These are phyloP conservation scores for Wallacemonas rigidus DNA, from an alignment of 208 protist genomes.

Conservation along the genomic window DNA sequence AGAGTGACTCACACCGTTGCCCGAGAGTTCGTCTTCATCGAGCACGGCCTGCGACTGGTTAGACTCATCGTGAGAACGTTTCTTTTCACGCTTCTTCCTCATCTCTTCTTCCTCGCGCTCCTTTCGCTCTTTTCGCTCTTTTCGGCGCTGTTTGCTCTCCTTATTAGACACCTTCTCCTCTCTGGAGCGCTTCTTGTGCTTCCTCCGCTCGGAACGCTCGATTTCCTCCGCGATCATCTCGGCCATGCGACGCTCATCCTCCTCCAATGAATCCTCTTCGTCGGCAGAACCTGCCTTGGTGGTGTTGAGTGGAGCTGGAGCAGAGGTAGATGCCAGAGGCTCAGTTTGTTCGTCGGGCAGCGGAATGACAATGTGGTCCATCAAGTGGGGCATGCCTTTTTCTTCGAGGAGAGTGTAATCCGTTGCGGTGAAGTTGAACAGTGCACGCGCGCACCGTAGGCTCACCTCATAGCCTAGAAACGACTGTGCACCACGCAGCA, in stretches of 20 bases:
- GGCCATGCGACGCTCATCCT: constrained; percentile 11
- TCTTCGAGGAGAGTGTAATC: constrained; percentile 86
- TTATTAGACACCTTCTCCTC: constrained; percentile 24
- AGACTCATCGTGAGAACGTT: not conserved
- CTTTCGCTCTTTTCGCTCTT: constrained; percentile 22
- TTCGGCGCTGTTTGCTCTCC: constrained; percentile 17
- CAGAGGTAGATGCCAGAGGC: not conserved
- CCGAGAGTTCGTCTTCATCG: too few relatives aligned
- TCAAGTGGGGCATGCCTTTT: constrained; percentile 64
- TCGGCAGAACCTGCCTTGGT: not conserved
- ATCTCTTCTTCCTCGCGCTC: too few relatives aligned
- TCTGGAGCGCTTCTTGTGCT: constrained; percentile 19
- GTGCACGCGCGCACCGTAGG: constrained; percentile 77
- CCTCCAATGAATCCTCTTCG: not conserved
- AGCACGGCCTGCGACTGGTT: not conserved
- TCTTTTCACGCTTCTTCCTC: constrained; percentile 16
- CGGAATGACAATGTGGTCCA: constrained; percentile 52
- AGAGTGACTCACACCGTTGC: too few relatives aligned
- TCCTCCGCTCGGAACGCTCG: not conserved
- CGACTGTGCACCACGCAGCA: constrained; percentile 73
- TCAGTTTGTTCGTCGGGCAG: constrained; percentile 26
- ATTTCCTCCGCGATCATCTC: constrained; percentile 14
- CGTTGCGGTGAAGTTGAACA: constrained; percentile 72
- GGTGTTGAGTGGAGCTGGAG: not conserved
- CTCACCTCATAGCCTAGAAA: constrained; percentile 84